Base-by-base conservation (phyloP, 164 flowering plant species). In the Protea cynaroides region DNA sequence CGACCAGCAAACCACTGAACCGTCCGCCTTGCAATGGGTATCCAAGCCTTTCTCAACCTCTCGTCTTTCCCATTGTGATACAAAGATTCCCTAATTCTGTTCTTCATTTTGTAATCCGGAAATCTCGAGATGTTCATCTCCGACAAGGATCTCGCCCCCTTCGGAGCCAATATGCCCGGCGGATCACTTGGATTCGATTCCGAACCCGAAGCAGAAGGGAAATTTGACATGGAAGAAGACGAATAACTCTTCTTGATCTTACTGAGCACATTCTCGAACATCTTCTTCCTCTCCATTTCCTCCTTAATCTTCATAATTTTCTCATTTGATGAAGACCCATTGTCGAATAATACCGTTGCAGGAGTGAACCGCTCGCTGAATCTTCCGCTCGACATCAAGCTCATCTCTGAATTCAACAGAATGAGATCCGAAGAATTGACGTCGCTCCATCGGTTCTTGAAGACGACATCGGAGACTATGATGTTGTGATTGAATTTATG, bases 391-490 rank as follows among this genome's bases (percentile, higher is more conserved):
- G 88, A 78, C 34, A 1, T 11, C 72, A 46, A 29, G 11, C 86
- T 69, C 85, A 87, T 82, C 72, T 89, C 92, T 0, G 92, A 81
- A 24, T 79, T 87, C 71, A 92, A 65, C 8, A 75, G 74, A 78
- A 85, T 73, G 19, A 92, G 56, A 68, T 92, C 98, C 8, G 98
- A 81, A 22, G 92, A 87, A 47, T 76, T 86, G 18, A 83, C 80
- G 58, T 71, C 83, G 81, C 98, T 92, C 96, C 98, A 92, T 24
- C 98, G 60, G 63, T 75, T 82, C 82, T 79, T 85, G 61, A 77
- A 76, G 1, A 81, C 76, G 6, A 81, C 80, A 62, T 86, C 96
- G 1, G 96, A 85, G 0, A 85, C 73, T 21, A 82, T 38, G 14
- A 87, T 84, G 79, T 61, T 77, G 75, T 87, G 96, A 22, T 87